A percentile compares a stretch with the other conserved stretches of the same genome.
Evolutionary conservation across 768 basidiomycete species (phyloP).

Genomic region (Lactarius pseudohatsudake): DNA sequence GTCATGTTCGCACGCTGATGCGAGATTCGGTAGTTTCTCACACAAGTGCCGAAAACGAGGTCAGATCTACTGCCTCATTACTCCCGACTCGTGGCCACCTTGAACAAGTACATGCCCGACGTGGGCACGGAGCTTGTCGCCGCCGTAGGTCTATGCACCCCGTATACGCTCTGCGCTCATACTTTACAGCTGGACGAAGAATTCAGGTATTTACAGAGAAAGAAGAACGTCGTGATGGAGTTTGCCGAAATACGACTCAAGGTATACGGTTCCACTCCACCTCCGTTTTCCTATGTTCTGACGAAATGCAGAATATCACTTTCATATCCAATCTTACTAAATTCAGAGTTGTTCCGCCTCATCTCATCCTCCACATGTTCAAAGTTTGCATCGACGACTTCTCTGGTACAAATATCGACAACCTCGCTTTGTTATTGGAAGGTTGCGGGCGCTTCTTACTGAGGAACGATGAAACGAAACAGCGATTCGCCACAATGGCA

Average conservation of each 20-base stretch:
- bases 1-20: not conserved
- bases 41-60: conserved; percentile 81
- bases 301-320: conserved; percentile 65
- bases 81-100: conserved; percentile 81
- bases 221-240: conserved; percentile 91
- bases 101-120: conserved; percentile 93
- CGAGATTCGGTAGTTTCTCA: conserved; percentile 57
- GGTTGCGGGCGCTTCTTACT: conserved; percentile 92
- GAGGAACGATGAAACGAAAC: conserved; percentile 81
- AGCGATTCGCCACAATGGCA: conserved; percentile 88
- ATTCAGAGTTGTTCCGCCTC: conserved; percentile 85
- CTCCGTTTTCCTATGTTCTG: not conserved
- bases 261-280: conserved; percentile 42
- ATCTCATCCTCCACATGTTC: conserved; percentile 92
- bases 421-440: conserved; percentile 86
- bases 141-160: conserved; percentile 50
- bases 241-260: conserved; percentile 82
- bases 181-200: conserved; percentile 85
- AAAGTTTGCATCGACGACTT: conserved; percentile 98
- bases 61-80: conserved; percentile 93
- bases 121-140: conserved; percentile 80
- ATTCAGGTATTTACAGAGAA: conserved; percentile 91
- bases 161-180: conserved; percentile 9
- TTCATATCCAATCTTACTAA: conserved; percentile 95
- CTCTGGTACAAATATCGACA: conserved; percentile 89